Evolutionary conservation across 129 eudicot genomes (phyloP).

Genomic region (Lonicera japonica): DNA sequence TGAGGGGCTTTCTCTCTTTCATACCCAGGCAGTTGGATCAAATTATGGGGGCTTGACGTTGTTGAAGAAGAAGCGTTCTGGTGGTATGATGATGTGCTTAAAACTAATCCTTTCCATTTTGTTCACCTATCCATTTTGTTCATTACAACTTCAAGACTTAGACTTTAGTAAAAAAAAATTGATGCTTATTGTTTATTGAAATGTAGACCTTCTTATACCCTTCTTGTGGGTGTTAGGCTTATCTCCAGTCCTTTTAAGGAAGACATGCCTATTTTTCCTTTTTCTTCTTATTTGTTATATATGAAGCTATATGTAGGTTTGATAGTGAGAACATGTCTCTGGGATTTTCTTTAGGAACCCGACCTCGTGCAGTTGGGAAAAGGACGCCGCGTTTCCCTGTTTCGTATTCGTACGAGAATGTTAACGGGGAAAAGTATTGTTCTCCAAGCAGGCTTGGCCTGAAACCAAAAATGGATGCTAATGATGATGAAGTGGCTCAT

Average conservation of each 20-base stretch:
- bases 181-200: not conserved
- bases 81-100: conserved; percentile 46
- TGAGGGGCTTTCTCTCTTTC: conserved; percentile 31
- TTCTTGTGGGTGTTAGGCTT: not conserved
- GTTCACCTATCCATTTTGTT: too few relatives aligned
- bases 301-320: conserved; percentile 5
- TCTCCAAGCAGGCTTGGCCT: conserved; percentile 50
- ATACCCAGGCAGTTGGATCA: conserved; percentile 41
- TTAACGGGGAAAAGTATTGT: conserved; percentile 35
- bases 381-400: conserved; percentile 92
- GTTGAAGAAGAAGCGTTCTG: conserved; percentile 83
- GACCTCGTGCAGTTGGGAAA: conserved; percentile 92
- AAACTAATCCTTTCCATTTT: too few relatives aligned
- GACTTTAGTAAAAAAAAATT: not conserved
- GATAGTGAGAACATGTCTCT: conserved; percentile 13
- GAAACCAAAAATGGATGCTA: conserved; percentile 27
- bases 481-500: conserved; percentile 82
- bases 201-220: not conserved
- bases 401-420: conserved; percentile 49
- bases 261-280: conserved; percentile 4
- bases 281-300: conserved; percentile 1
- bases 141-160: too few relatives aligned
- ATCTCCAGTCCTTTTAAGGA: conserved; percentile 3
- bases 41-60: conserved; percentile 54
- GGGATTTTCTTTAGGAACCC: conserved; percentile 41